phyloP scores from a whole-genome alignment of 768 basidiomycete genomes.

The Kwoniella shandongensis region DNA sequence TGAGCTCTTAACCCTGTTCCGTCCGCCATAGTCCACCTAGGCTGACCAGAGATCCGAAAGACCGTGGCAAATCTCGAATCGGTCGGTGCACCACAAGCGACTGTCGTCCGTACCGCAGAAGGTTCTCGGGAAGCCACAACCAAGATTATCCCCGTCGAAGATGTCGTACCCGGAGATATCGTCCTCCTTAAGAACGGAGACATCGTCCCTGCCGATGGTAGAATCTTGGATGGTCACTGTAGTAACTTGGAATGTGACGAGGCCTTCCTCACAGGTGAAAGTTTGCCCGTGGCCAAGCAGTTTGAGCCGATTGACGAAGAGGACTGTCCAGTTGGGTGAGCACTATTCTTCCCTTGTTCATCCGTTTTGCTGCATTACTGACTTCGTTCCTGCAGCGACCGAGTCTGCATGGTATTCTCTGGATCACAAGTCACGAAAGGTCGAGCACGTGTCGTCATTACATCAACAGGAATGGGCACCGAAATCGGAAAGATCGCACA shows the following conservation, averaged over 20 bases:
- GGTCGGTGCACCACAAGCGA: constrained; percentile 54
- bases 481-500: constrained; percentile 57
- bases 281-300: constrained; percentile 59
- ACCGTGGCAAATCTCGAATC: constrained; percentile 55
- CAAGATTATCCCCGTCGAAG: constrained; percentile 43
- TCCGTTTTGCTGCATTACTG: no score
- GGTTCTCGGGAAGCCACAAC: constrained; percentile 13
- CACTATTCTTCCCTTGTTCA: background rate
- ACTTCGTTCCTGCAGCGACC: constrained; percentile 24
- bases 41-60: constrained; percentile 12
- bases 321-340: constrained; percentile 47
- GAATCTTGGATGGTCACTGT: constrained; percentile 55
- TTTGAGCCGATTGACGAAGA: constrained; percentile 46
- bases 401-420: constrained; percentile 53
- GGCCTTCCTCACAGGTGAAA: constrained; percentile 57
- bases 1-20: constrained; percentile 12
- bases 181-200: constrained; percentile 55
- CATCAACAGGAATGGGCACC: constrained; percentile 61
- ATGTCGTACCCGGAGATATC: constrained; percentile 57
- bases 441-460: constrained; percentile 58
- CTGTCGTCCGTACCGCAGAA: constrained; percentile 44
- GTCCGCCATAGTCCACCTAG: no score
- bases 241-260: constrained; percentile 61
- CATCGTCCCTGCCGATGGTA: constrained; percentile 56
- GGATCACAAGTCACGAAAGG: constrained; percentile 59